Conservation (phyloP, 352 stramenopile genomes). For the Phytopythium kandeliae region DNA sequence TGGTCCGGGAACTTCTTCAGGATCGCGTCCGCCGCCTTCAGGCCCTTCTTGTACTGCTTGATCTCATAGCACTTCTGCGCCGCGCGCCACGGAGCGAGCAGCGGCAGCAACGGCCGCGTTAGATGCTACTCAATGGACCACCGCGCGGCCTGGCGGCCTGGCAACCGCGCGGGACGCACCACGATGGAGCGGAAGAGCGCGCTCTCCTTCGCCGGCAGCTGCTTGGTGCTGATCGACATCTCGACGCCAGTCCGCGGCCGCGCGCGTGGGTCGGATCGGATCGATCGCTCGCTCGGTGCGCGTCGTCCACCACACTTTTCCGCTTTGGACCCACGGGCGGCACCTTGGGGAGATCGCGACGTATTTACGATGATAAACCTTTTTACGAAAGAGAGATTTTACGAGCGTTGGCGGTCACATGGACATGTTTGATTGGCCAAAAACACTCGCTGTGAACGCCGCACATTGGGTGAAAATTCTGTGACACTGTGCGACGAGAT, state of each 20-base stretch:
- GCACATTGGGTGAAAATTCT: background rate
- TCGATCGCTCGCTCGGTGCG: background rate
- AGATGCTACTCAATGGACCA: slow-evolving; percentile 89
- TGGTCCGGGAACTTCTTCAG: slow-evolving; percentile 97
- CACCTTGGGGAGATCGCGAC: slow-evolving; percentile 4
- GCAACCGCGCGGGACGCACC: slow-evolving; percentile 30
- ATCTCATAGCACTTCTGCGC: slow-evolving; percentile 95
- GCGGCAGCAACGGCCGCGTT: too few species aligned
- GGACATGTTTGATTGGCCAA: background rate
- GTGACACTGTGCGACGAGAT: slow-evolving; percentile 1
- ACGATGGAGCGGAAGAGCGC: slow-evolving; percentile 96
- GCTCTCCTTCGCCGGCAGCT: slow-evolving; percentile 91
- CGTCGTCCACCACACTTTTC: slow-evolving; percentile 8
- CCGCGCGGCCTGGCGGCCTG: too few species aligned
- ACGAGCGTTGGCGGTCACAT: background rate
- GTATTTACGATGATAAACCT: background rate
- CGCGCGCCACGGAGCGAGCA: background rate
- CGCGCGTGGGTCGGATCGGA: background rate
- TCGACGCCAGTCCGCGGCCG: too few species aligned
- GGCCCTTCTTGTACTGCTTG: slow-evolving; percentile 99
- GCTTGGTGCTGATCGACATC: slow-evolving; percentile 56
- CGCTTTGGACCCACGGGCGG: background rate
- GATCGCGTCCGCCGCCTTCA: slow-evolving; percentile 94
- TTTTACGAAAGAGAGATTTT: background rate
- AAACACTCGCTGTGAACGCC: background rate